phyloP scores from a whole-genome alignment of 2,329 filamentous ascomycete genomes.

The Camillea tinctor region DNA sequence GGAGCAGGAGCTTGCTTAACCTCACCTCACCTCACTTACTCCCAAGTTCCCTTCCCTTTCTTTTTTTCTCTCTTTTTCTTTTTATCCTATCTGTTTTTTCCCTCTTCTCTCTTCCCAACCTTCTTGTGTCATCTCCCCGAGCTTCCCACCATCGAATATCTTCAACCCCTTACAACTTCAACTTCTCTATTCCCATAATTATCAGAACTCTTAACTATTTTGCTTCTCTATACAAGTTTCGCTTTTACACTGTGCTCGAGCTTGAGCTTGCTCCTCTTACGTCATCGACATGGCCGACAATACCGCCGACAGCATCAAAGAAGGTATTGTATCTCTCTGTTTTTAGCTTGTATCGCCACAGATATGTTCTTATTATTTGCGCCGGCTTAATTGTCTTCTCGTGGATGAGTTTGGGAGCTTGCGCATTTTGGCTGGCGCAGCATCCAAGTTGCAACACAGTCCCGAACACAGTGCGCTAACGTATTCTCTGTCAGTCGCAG shows the following conservation, averaged over 20 bases:
- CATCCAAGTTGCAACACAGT: slow-evolving; percentile 13
- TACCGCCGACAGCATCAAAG: slow-evolving; percentile 27
- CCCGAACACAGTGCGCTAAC: slow-evolving; percentile 29
- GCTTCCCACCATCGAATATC: slow-evolving; percentile 1
- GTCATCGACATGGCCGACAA: slow-evolving; percentile 37
- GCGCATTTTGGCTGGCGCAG: slow-evolving; percentile 15
- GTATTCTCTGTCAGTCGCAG: slow-evolving; percentile 15
- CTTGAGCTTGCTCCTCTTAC: slow-evolving; percentile 25
- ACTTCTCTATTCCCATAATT: slow-evolving; percentile 7
- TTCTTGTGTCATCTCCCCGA: background rate
- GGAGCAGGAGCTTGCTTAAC: slow-evolving; percentile 26
- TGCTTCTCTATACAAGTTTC: slow-evolving; percentile 2
- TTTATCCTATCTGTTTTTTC: slow-evolving; percentile 9
- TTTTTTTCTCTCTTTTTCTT: slow-evolving; percentile 10
- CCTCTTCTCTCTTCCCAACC: slow-evolving; percentile 5
- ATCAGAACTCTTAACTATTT: slow-evolving; percentile 2
- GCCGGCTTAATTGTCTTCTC: slow-evolving; percentile 17
- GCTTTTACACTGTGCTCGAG: slow-evolving; percentile 22
- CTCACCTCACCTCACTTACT: slow-evolving; percentile 28
- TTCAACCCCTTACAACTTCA: background rate
- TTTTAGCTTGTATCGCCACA: slow-evolving; percentile 9
- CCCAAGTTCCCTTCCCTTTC: slow-evolving; percentile 16
- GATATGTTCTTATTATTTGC: slow-evolving; percentile 14
- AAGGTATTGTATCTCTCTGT: slow-evolving; percentile 27
- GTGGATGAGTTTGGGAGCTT: slow-evolving; percentile 8